Percentiles rank a stretch among this genome's conserved stretches.
Conservation (phyloP, 2,329 filamentous ascomycete genomes). For the Leptographium wingfieldii region DNA sequence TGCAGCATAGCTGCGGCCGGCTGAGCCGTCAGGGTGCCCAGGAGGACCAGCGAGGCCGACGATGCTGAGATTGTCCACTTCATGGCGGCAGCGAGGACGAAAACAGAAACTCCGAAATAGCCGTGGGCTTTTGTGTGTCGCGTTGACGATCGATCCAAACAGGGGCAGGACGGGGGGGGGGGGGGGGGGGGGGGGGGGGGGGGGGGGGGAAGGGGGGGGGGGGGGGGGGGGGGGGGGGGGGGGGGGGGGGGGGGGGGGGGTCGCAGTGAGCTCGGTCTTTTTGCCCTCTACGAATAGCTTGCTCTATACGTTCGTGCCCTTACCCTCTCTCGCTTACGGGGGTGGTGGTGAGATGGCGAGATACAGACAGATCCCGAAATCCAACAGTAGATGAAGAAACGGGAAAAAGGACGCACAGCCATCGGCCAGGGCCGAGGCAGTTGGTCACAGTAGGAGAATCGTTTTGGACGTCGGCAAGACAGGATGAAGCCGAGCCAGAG, state of each 20-base stretch:
- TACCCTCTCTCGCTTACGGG: neutral
- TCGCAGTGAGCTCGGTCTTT: neutral
- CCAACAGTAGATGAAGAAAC: neutral
- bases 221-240: no score
- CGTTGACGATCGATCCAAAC: no score
- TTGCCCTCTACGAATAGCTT: neutral
- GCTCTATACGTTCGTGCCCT: neutral
- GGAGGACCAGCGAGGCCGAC: slow-evolving; percentile 2
- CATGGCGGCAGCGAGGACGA: neutral
- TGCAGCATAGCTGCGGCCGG: slow-evolving; percentile 34
- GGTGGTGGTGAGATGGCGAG: neutral
- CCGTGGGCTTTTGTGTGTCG: neutral
- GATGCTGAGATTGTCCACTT: neutral
- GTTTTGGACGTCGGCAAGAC: no score
- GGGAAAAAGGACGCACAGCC: no score
- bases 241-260: neutral
- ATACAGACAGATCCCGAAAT: neutral
- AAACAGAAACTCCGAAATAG: neutral
- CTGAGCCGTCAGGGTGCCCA: slow-evolving; percentile 5
- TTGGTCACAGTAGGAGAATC: no score
- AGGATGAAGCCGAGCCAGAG: no score
- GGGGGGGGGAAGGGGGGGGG: no score
- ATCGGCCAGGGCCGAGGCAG: no score
- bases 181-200: no score
- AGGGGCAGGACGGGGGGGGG: no score